Base-by-base conservation (phyloP, 257 asterid genomes). In the Rehmannia glutinosa region DNA sequence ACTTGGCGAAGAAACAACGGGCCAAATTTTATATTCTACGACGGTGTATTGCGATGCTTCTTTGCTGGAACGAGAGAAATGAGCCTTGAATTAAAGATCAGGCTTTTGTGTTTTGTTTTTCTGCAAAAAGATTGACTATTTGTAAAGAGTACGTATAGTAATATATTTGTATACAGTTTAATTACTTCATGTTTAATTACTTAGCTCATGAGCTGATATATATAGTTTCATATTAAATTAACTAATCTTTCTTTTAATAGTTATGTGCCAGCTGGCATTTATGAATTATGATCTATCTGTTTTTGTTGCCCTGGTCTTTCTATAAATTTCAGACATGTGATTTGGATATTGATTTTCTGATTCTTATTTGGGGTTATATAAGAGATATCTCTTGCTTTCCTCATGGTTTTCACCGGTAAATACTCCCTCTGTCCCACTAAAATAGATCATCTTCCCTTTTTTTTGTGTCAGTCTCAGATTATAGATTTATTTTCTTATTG, bases 1-100 rank as follows among this genome's bases (percentile, higher is more conserved):
- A 62, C 7, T 25, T 78, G 62, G 87, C 90, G 3, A 89, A 89
- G 71, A 78, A 82, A 60, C 86, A 87, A 73, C 72, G 88, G 20
- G 82, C 97, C 2, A 89, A 89, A 74, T 83, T 89, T 66, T 89
- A 85, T 77, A 87, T 89, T 73, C 67, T 89, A 42, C 78, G 97
- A 41, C 90, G 97, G 7, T 89, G 97, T 77, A 81, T 89, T 46
- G 87, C 83, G 25, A 85, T 89, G 91, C 93, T 89, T 21, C 74
- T 87, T 12, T 89, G 97, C 75, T 89, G 95, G 97, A 91, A 71
- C 33, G 95, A 89, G 69, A 75, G 78, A 19, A 79, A 70, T 30
- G 86, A 86, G 12, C 77, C 72, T 45, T 85, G 75, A 64, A 3
- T 9, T 19, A 2, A 3, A 5, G 7, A 53, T 15, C 38, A 5